A percentile compares a stretch with the other conserved stretches of the same genome.
phyloP scores from a whole-genome alignment of 2,329 filamentous ascomycete species.

The Xylariaceae sp. region DNA sequence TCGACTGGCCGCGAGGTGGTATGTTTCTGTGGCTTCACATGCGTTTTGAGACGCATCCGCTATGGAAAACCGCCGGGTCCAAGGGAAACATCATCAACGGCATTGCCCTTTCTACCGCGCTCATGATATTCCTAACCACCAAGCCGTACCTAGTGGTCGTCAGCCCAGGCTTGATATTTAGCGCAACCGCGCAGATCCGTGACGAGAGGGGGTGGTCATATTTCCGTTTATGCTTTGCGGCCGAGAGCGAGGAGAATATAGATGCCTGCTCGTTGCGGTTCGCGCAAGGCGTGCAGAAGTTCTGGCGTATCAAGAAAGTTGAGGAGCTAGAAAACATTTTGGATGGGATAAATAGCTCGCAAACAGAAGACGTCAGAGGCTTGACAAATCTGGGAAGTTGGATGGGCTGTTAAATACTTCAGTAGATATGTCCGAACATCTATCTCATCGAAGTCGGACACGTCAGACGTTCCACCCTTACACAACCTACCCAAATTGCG shows the following conservation, averaged over 20 bases:
- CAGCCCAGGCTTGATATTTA: conserved; percentile 74
- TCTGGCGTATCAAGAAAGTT: conserved; percentile 75
- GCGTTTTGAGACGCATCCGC: conserved; percentile 72
- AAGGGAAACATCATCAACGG: conserved; percentile 50
- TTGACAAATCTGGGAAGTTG: conserved; percentile 26
- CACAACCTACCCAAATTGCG: too few species aligned
- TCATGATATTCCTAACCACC: conserved; percentile 72
- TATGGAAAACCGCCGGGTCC: conserved; percentile 51
- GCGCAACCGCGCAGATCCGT: conserved; percentile 62
- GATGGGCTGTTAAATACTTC: conserved; percentile 37
- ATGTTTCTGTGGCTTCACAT: conserved; percentile 90
- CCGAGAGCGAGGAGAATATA: conserved; percentile 73
- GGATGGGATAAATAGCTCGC: conserved; percentile 36
- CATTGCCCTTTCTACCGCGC: conserved; percentile 60
- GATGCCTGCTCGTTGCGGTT: conserved; percentile 64
- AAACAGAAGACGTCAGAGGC: conserved; percentile 26
- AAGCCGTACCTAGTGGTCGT: conserved; percentile 72
- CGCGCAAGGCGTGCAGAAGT: conserved; percentile 68
- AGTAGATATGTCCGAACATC: not conserved
- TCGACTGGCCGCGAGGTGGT: conserved; percentile 79
- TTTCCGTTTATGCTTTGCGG: conserved; percentile 82
- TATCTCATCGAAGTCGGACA: not conserved
- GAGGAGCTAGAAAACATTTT: conserved; percentile 66
- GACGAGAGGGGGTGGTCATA: conserved; percentile 68
- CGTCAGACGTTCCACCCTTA: not conserved